Conservation (phyloP, 176 grass and related monocot genomes). For the Carex myosuroides region DNA sequence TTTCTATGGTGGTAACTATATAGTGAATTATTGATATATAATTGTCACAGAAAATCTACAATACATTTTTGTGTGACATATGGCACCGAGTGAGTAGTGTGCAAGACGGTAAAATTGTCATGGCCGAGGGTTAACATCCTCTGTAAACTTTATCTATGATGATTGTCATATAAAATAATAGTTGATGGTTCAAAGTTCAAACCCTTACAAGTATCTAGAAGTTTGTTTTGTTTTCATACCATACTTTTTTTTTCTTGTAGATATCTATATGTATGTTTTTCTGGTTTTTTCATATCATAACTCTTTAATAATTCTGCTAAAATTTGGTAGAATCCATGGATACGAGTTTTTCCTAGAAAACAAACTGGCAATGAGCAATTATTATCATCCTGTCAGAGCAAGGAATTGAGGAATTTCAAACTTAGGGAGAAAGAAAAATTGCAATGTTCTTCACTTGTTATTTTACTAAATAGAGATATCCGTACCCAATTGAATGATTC, state of each 20-base stretch:
- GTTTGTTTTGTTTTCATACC: neutral
- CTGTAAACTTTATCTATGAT: neutral
- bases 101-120: too few relatives aligned
- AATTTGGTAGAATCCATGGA: neutral
- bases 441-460: neutral
- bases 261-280: too few relatives aligned
- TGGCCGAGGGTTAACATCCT: neutral
- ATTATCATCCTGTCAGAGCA: neutral
- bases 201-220: neutral
- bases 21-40: neutral
- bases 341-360: neutral
- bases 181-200: neutral
- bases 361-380: neutral
- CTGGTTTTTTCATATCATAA: neutral
- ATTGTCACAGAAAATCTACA: too few relatives aligned
- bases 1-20: neutral
- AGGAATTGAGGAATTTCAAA: neutral
- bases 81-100: too few relatives aligned
- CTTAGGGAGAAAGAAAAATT: neutral
- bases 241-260: neutral
- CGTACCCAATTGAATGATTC: neutral
- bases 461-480: neutral
- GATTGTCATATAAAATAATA: neutral
- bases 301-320: neutral
- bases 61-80: too few relatives aligned